Evolutionary conservation across 306 rosid species (phyloP), one percentile per base, ranked within the genome.

Genomic region (Prunus armeniaca): DNA sequence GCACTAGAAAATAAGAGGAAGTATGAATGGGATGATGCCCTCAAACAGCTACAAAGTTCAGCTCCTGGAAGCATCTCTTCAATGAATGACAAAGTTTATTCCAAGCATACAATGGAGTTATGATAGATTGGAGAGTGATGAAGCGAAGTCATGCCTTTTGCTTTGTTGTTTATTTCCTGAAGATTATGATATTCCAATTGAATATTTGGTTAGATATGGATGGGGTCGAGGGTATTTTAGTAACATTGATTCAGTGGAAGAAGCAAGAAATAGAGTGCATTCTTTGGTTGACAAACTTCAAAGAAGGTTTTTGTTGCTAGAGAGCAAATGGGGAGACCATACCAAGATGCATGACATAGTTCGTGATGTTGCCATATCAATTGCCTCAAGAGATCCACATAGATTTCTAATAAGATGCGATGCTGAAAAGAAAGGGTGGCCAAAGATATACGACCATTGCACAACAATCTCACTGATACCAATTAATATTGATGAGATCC

Each of bases 91-190:
- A 30, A 47, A 22, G 78, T 74, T 0, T 66, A 79, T 46, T 65
- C 75, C 75, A 3, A 4, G 78, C 2, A 83, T 78, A 10, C 12
- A 63, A 14, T 19, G 70, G 0, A 79, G 86, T 22, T 67, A 56
- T 3, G 69, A 58, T 15, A 32, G 34, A 32, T 18, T 85, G 6
- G 49, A n/a, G 12, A 74, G 18, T 24, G 73, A 70, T 12, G 80
- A 79, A 73, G 75, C 62, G 1, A 79, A 60, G 28, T 65, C 2
- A 22, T 62, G 67, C 32, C 57, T 85, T 58, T 30, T 69, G 12
- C 78, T 82, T 10, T 85, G 82, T 51, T 22, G 69, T 63, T 63
- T 78, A 12, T 72, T 81, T 56, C 51, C 65, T 3, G 83, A 84
- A 75, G 83, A 81, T 45, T 24, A 0, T 25, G 30, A 63, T 28